Evolutionary conservation across 2,329 filamentous ascomycete species (phyloP), one percentile per base, ranked within the genome.

Genomic region (Colletotrichum incanum): DNA sequence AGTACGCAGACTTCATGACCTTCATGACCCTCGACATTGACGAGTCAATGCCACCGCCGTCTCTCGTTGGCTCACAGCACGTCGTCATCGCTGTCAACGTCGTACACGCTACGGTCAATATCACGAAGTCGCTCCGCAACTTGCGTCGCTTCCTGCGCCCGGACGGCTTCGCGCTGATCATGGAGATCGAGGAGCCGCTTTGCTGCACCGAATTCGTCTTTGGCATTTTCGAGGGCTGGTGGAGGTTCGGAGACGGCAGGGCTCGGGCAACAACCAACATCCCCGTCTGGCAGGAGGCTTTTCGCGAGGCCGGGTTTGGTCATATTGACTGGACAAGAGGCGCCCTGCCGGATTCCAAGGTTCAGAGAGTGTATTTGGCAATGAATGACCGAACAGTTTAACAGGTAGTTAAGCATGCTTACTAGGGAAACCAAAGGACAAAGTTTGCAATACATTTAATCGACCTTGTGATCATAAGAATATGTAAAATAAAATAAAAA

Each of bases 41-140:
- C n/a, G 45, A 61, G 8, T 55, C 62, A n/a, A n/a, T n/a, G 1
- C 67, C 67, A 5, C 67, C 67, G 65, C 54, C 67, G 11, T 76
- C 79, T 2, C 73, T 81, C 5, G 50, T 72, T 2, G 74, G 73
- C 11, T 73, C 74, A 1, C 79, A 79, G 63, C 77, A 82, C 75
- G 66, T 80, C 26, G 77, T 83, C 31, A 56, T 83, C 14, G 77
- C 77, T 8, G 79, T 74, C 61, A 82, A 82, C 72, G 77, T 75
- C 31, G 67, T 84, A 0, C 82, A 84, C 65, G 82, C 81, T 0
- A 83, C 82, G 0, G 72, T 66, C 5, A 68, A 70, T 28, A 70
- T 80, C 0, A 41, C 45, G 3, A 20, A 31, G 3, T 78, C 79
- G 0, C 37, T 72, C 1, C 18, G 20, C 7, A 77, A 80, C 63